Evolutionary conservation across 2,329 filamentous ascomycete species (phyloP), one percentile per base, ranked within the genome.

Genomic region (Epichloe amarillans): DNA sequence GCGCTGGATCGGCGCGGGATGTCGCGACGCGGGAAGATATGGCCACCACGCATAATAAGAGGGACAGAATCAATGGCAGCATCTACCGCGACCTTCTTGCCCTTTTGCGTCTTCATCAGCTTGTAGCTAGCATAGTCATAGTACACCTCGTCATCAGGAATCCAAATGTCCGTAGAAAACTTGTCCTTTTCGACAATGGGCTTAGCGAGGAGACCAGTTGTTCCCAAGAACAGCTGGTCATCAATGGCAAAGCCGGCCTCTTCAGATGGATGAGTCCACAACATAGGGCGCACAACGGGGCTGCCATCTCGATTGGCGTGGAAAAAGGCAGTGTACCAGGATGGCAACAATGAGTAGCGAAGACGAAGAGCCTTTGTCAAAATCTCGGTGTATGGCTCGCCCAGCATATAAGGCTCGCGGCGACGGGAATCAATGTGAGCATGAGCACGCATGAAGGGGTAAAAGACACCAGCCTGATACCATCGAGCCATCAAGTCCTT

Each of bases 261-360:
- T 57, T 94, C 89, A 0, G 77, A 72, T 0, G 93, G 93, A 62
- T 95, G 88, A 2, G 88, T 85, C 72, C 91, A 97, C 71, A 90
- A 95, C 70, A 97, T 89, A 10, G 93, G 91, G 49, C 88, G 80
- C 50, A 98, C 74, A 58, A 98, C 91, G 0, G 93, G 93, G 50
- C 83, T 86, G 40, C 90, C 91, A 46, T 87, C 82, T 15, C 82
- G 75, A 59, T 87, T 84, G 12, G 93, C 88, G 61, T 94, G 82
- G 63, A 91, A 88, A 75, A 98, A 98, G 8, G 91, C 89, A 1
- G 91, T 97, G 67, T 98, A 98, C 90, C 90, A 97, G 1, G 87
- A 82, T 30, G 93, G 93, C 40, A 98, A 77, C 37, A 98, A 76
- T 55, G 84, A 82, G 68, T 98, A 98, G 47, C 93, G 82, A 41